Base-by-base conservation (phyloP, 2,329 filamentous ascomycete genomes). In the Ophiostoma sp. region DNA sequence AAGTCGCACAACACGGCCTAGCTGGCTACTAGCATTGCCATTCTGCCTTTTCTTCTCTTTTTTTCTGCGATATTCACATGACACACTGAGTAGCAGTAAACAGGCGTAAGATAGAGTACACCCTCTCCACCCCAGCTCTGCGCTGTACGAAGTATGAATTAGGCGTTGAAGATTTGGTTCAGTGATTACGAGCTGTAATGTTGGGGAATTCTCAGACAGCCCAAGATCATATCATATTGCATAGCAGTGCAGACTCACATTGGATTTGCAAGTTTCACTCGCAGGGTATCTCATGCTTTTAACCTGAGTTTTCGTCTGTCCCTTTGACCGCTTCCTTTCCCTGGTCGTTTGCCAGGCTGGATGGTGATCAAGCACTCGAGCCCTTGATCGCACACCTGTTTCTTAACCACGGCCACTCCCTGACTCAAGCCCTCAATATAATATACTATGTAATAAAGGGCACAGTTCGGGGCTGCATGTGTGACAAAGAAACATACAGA, bases 121-220 rank as follows among this genome's bases (percentile, higher is more conserved):
- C 52, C 13, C 57, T 39, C 57, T 27, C 57, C 57, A 35, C 31
- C 4, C 13, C 11, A 31, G 31, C 13, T 17, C 27, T 5, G 48
- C 20, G 11, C 17, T 54, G 48, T 31, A 31, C n/a, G 31, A 4
- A 57, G 10, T 10, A 13, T 3, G 10, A 60, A 4, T 17, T 23
- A 10, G 57, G 57, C 31, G 57, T 62, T 62, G 57, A 62, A 62
- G 57, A 62, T 62, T 62, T 35, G 27, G 57, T 17, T 62, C 57
- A 48, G 44, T 48, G 44, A 20, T 48, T 48, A 48, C 5, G 36
- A 17, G 7, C 44, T 48, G 44, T 44, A 17, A 4, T 48, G n/a
- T 48, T 48, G 17, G 44, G 20, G 44, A 17, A 2, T 48, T 44
- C 17, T n/a, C 20, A 48, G 17, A 48, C 44, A n/a, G 20, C 44